Percentiles rank a stretch among this genome's conserved stretches.
These are phyloP conservation scores for Candolleomyces eurysporus DNA, from an alignment of 768 basidiomycete genomes.

Conservation along the genomic window DNA sequence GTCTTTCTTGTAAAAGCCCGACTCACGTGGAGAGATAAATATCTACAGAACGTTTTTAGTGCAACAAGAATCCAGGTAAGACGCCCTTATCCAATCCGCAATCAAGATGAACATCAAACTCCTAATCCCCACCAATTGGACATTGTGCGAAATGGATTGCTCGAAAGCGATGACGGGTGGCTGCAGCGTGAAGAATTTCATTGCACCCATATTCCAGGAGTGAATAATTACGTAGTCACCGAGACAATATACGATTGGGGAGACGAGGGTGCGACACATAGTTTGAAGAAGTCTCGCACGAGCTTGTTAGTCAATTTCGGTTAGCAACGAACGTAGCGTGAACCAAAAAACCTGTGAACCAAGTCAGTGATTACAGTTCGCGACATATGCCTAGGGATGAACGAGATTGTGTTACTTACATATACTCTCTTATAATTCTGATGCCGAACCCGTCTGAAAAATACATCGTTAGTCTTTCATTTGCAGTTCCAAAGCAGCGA, in stretches of 20 bases:
- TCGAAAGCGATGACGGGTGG: constrained; percentile 27
- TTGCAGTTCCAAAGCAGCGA: too few relatives aligned
- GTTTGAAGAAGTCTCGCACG: too few relatives aligned
- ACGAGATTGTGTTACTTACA: constrained; percentile 15
- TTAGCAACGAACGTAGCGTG: constrained; percentile 26
- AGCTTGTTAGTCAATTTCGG: too few relatives aligned
- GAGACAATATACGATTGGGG: constrained; percentile 25
- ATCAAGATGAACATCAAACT: background rate
- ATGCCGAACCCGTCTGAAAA: constrained; percentile 27
- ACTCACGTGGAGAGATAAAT: too few relatives aligned
- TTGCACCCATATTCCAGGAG: constrained; percentile 17
- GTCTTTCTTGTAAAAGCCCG: too few relatives aligned
- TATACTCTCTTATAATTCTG: constrained; percentile 33
- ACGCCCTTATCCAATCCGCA: background rate
- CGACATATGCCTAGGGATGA: background rate
- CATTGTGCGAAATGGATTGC: constrained; percentile 14
- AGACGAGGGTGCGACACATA: constrained; percentile 26
- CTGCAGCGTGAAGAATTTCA: constrained; percentile 27
- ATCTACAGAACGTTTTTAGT: too few relatives aligned
- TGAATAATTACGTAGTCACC: constrained; percentile 26
- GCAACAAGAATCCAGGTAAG: too few relatives aligned
- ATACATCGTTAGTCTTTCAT: background rate
- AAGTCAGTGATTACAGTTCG: background rate
- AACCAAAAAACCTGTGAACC: constrained; percentile 21
- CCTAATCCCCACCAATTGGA: background rate